A percentile compares a stretch with the other conserved stretches of the same genome.
Conservation (phyloP, 1,284 basidiomycete genomes). For the Ceratobasidium sp. region DNA sequence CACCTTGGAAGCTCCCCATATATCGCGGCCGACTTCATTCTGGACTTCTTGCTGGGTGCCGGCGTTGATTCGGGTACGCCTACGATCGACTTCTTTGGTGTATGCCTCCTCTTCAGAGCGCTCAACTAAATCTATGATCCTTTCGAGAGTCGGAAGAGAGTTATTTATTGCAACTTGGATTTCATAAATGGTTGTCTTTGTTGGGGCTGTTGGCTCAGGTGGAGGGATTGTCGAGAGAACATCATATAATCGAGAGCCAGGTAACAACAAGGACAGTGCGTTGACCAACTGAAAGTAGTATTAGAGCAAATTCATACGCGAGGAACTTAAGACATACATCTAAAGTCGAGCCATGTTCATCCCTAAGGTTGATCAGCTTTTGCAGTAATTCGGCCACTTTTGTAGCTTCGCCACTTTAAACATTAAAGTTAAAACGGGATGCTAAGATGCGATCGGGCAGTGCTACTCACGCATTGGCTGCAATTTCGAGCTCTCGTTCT, state of each 20-base stretch:
- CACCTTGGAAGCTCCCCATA: slow-evolving; percentile 68
- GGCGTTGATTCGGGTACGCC: slow-evolving; percentile 75
- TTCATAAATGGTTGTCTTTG: slow-evolving; percentile 58
- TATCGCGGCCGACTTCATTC: slow-evolving; percentile 69
- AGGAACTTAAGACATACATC: slow-evolving; percentile 56
- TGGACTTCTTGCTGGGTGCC: slow-evolving; percentile 71
- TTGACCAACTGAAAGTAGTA: slow-evolving; percentile 63
- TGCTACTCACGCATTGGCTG: slow-evolving; percentile 61
- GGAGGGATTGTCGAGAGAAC: slow-evolving; percentile 71
- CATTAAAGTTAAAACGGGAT: not conserved
- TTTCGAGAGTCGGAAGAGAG: slow-evolving; percentile 69
- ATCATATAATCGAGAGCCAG: slow-evolving; percentile 72
- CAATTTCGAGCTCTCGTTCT: slow-evolving; percentile 60
- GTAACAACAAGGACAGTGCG: slow-evolving; percentile 74
- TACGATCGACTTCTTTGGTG: slow-evolving; percentile 73
- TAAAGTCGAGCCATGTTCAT: slow-evolving; percentile 64
- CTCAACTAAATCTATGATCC: slow-evolving; percentile 68
- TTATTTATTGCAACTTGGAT: slow-evolving; percentile 73
- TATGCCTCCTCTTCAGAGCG: slow-evolving; percentile 63
- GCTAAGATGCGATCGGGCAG: slow-evolving; percentile 10
- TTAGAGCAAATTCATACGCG: not conserved
- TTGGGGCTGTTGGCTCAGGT: slow-evolving; percentile 78
- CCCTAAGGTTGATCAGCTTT: slow-evolving; percentile 71
- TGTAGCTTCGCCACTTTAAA: slow-evolving; percentile 69
- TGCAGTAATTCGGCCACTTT: slow-evolving; percentile 85